A percentile compares a stretch with the other conserved stretches of the same genome.
Conservation (phyloP, 225 moss, liverwort and hornwort species). For the Takakia lepidozioides region DNA sequence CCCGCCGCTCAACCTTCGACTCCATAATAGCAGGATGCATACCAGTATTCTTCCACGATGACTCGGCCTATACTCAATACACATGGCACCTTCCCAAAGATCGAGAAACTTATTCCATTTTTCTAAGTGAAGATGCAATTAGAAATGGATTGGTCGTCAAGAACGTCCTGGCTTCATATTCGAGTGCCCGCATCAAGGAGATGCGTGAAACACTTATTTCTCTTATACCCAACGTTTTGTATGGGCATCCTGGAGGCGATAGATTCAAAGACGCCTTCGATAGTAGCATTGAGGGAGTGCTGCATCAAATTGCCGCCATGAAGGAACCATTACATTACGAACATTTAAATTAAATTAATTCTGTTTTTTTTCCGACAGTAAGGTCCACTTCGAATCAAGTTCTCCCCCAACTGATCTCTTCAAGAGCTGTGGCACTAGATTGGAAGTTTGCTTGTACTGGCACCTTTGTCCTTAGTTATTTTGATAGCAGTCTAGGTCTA, state of each 20-base stretch:
- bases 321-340: too few species aligned
- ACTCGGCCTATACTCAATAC: constrained; percentile 65
- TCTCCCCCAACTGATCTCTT: too few species aligned
- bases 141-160: constrained; percentile 46
- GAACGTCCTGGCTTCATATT: constrained; percentile 38
- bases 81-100: constrained; percentile 71
- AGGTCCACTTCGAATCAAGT: too few species aligned
- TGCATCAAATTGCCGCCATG: constrained; percentile 30
- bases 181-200: constrained; percentile 20
- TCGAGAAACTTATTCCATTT: constrained; percentile 53
- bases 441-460: too few species aligned
- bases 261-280: constrained; percentile 61
- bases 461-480: too few species aligned
- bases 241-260: constrained; percentile 36
- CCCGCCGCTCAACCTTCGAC: constrained; percentile 80
- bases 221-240: constrained; percentile 58
- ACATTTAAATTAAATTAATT: too few species aligned
- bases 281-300: constrained; percentile 54
- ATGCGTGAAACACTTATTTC: constrained; percentile 70
- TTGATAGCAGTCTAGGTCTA: too few species aligned
- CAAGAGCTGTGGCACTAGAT: too few species aligned
- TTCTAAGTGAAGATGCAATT: constrained; percentile 44
- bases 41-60: constrained; percentile 66
- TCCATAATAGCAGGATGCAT: constrained; percentile 77
- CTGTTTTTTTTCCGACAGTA: too few species aligned